These are phyloP conservation scores for Penicillium manginii DNA, from an alignment of 495 filamentous ascomycete genomes.

Conservation along the genomic window DNA sequence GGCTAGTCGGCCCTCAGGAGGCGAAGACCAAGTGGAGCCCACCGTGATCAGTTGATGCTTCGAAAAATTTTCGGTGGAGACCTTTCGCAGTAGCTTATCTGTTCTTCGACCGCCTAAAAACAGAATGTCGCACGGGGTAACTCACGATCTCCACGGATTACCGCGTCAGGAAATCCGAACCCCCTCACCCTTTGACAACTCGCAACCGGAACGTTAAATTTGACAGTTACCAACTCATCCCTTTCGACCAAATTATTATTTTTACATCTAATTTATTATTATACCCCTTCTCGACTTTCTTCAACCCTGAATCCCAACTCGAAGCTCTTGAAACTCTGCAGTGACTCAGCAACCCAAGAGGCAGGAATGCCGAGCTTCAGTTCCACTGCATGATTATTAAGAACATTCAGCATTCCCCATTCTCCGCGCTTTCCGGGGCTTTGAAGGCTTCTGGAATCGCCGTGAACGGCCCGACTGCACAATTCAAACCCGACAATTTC, in stretches of 20 bases:
- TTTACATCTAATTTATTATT: neutral
- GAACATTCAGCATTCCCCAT: neutral
- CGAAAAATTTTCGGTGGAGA: conserved; percentile 37
- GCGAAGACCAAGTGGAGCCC: conserved; percentile 17
- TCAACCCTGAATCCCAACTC: neutral
- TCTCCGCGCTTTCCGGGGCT: neutral
- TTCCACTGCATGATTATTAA: neutral
- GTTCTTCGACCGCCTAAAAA: conserved; percentile 22
- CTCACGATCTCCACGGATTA: conserved; percentile 38
- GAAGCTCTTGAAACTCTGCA: neutral
- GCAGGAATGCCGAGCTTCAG: conserved; percentile 5
- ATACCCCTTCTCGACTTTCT: neutral
- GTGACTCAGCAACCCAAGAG: conserved; percentile 6
- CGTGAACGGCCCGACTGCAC: neutral
- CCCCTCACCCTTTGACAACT: conserved; percentile 24
- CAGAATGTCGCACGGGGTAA: conserved; percentile 24
- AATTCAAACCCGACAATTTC: neutral
- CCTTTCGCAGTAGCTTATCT: conserved; percentile 33
- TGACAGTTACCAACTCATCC: neutral
- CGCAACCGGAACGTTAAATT: conserved; percentile 9
- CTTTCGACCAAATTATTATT: neutral
- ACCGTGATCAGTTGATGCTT: conserved; percentile 35
- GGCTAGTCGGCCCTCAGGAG: conserved; percentile 16
- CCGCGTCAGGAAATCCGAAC: conserved; percentile 33
- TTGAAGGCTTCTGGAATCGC: neutral